Evolutionary conservation across 441 rosid genomes (phyloP).

Genomic region (Corymbia citriodora): DNA sequence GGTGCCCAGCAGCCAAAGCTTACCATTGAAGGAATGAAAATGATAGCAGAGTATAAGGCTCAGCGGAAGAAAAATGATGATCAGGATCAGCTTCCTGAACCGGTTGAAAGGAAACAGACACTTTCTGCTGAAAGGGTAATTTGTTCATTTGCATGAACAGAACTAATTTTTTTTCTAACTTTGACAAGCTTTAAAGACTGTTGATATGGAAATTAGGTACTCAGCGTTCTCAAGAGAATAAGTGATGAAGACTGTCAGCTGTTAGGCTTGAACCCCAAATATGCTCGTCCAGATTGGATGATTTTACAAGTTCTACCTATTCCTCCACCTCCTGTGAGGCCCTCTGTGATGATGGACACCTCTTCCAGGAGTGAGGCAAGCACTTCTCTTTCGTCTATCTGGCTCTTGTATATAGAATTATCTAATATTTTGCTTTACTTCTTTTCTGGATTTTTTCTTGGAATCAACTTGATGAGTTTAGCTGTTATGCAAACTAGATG

Average conservation of each 20-base stretch:
- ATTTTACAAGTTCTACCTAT: constrained; percentile 96
- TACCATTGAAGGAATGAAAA: constrained; percentile 96
- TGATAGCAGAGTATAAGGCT: constrained; percentile 86
- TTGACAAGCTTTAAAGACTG: background rate
- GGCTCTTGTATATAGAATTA: background rate
- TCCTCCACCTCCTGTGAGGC: constrained; percentile 99
- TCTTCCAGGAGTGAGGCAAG: constrained; percentile 98
- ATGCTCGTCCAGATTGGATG: constrained; percentile 99
- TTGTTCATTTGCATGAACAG: constrained; percentile 1
- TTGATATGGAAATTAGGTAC: constrained; percentile 42
- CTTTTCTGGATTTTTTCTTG: background rate
- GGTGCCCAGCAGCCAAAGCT: constrained; percentile 82
- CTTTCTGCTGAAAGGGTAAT: constrained; percentile 92
- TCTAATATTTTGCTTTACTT: background rate
- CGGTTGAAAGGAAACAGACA: constrained; percentile 89
- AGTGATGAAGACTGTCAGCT: constrained; percentile 89
- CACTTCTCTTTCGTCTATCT: background rate
- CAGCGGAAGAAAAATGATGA: constrained; percentile 85
- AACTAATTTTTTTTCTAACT: background rate
- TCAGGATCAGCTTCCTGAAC: constrained; percentile 96
- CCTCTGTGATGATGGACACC: constrained; percentile 99
- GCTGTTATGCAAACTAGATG: background rate
- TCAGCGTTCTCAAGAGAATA: constrained; percentile 90
- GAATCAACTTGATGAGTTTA: background rate
- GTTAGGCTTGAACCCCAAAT: constrained; percentile 87